phyloP scores from a whole-genome alignment of 2,329 filamentous ascomycete species.

The Botrytis squamosa region DNA sequence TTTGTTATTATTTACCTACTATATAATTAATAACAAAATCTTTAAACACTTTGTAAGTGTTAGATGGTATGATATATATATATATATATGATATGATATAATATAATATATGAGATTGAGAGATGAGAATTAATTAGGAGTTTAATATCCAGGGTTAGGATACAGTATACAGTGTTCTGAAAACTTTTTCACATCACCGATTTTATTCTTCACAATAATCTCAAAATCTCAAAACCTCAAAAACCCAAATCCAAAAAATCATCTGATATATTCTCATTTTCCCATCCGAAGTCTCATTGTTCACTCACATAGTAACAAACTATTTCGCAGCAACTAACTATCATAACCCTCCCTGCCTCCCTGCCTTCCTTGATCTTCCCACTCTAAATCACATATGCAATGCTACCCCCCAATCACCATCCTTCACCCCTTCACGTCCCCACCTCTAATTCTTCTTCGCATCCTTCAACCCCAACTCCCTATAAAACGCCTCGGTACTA shows the following conservation, averaged over 20 bases:
- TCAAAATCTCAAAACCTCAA: too few species aligned
- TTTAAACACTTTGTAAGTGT: not conserved
- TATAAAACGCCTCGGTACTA: slow-evolving; percentile 76
- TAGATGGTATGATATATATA: too few species aligned
- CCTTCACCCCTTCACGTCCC: not conserved
- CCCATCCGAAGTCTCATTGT: fast-evolving
- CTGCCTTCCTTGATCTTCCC: too few species aligned
- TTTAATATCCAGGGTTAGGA: too few species aligned
- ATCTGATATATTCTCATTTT: not conserved
- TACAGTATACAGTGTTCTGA: too few species aligned
- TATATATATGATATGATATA: not conserved
- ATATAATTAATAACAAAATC: not conserved
- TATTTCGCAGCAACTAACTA: not conserved
- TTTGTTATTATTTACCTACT: not conserved
- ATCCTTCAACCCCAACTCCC: slow-evolving; percentile 61
- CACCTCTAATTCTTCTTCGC: slow-evolving; percentile 16
- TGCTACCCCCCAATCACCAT: not conserved
- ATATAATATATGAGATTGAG: not conserved
- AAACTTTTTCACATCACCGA: too few species aligned
- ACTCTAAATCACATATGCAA: too few species aligned
- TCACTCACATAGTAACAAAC: not conserved
- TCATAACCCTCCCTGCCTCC: too few species aligned
- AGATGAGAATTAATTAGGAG: not conserved
- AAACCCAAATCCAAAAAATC: not conserved
- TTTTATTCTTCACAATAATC: too few species aligned